These are phyloP conservation scores for Corynespora cassiicola DNA, from an alignment of 2,329 filamentous ascomycete species.

Conservation along the genomic window DNA sequence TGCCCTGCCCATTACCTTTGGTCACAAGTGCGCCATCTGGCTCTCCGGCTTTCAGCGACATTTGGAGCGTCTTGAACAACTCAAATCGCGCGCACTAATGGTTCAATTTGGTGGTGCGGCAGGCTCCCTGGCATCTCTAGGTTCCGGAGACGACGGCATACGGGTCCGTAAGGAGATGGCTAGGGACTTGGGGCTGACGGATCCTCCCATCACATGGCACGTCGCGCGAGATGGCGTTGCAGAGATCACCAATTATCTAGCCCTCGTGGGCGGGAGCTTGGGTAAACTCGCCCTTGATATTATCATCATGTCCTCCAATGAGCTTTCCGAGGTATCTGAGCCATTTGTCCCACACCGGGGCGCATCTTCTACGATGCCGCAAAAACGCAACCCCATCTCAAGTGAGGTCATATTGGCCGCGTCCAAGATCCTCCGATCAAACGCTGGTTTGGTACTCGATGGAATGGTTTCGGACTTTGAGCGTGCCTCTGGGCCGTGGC, in stretches of 20 bases:
- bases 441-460: conserved; percentile 60
- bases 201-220: conserved; percentile 65
- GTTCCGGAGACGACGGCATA: conserved; percentile 55
- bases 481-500: conserved; percentile 64
- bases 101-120: conserved; percentile 65
- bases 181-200: conserved; percentile 52
- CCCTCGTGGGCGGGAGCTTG: conserved; percentile 59
- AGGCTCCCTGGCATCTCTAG: conserved; percentile 62
- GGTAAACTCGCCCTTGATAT: conserved; percentile 64
- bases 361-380: conserved; percentile 44
- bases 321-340: conserved; percentile 61
- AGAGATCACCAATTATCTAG: conserved; percentile 61
- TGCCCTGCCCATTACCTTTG: conserved; percentile 63
- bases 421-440: conserved; percentile 60
- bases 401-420: conserved; percentile 63
- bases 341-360: conserved; percentile 50
- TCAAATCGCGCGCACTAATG: conserved; percentile 55
- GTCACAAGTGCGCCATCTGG: conserved; percentile 65
- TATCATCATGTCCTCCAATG: conserved; percentile 65
- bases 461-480: conserved; percentile 66
- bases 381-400: conserved; percentile 65
- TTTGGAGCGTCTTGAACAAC: conserved; percentile 54
- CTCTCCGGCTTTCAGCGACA: conserved; percentile 59
- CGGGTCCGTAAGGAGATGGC: conserved; percentile 59
- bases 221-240: conserved; percentile 62